Percentiles rank a stretch among this genome's conserved stretches.
Evolutionary conservation across 139 green algal genomes (phyloP).

Genomic region (Haematococcus lacustris): DNA sequence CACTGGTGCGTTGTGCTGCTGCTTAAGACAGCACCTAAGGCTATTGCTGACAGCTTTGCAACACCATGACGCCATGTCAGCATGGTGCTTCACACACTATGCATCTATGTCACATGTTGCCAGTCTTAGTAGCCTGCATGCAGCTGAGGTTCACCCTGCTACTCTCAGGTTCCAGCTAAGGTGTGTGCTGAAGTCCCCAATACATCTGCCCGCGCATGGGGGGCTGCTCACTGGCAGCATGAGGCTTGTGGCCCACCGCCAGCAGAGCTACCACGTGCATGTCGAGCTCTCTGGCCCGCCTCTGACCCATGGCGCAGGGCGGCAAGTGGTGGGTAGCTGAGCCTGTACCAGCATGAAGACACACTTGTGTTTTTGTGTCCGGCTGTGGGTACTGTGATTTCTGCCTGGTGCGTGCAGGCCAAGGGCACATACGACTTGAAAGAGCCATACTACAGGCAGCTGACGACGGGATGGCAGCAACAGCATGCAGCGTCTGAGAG

Average conservation of each 20-base stretch:
- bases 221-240: slow-evolving; percentile 47
- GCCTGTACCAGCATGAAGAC: no score
- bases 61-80: no score
- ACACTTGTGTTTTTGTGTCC: no score
- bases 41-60: no score
- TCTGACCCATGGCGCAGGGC: slow-evolving; percentile 17
- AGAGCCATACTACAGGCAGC: slow-evolving; percentile 83
- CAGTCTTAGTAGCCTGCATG: no score
- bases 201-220: not conserved
- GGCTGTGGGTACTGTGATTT: not conserved
- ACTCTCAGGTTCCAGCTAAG: slow-evolving; percentile 83
- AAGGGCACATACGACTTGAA: slow-evolving; percentile 78
- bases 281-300: slow-evolving; percentile 52
- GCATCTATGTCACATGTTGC: no score
- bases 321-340: slow-evolving; percentile 38
- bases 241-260: slow-evolving; percentile 57
- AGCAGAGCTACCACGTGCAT: slow-evolving; percentile 76
- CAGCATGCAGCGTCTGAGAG: no score
- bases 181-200: slow-evolving; percentile 24
- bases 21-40: no score
- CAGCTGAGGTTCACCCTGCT: no score
- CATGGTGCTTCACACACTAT: no score
- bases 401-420: not conserved
- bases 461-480: slow-evolving; percentile 10
- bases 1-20: slow-evolving; percentile 87